Evolutionary conservation across 78 protist genomes (phyloP).

Genomic region (Dictyostelium purpureum): DNA sequence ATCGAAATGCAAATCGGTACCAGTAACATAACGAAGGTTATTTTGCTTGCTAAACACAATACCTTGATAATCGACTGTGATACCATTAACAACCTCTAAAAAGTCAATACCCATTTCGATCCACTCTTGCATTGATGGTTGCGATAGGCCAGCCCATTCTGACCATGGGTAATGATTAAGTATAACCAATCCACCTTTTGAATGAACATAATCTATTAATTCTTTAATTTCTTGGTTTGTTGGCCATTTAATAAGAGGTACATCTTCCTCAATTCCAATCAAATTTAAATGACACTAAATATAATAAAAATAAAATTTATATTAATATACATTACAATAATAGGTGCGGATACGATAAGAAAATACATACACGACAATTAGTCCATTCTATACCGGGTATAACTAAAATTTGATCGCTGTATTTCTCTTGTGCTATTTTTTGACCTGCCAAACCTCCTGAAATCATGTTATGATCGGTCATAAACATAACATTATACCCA

Average conservation of each 20-base stretch:
- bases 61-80: slow-evolving; percentile 14
- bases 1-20: slow-evolving; percentile 37
- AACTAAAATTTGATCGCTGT: slow-evolving; percentile 27
- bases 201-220: slow-evolving; percentile 6
- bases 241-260: slow-evolving; percentile 13
- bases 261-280: slow-evolving; percentile 14
- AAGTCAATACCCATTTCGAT: slow-evolving; percentile 33
- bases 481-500: slow-evolving; percentile 53
- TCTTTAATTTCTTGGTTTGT: slow-evolving; percentile 29
- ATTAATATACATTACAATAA: background rate
- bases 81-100: slow-evolving; percentile 32
- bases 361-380: too few relatives aligned
- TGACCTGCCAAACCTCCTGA: slow-evolving; percentile 27
- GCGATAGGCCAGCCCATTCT: slow-evolving; percentile 28
- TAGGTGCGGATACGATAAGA: background rate
- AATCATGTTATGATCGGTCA: slow-evolving; percentile 55
- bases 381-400: slow-evolving; percentile 59
- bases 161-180: slow-evolving; percentile 64
- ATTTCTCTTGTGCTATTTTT: slow-evolving; percentile 38
- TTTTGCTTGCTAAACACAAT: background rate
- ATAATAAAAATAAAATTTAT: too few relatives aligned
- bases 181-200: slow-evolving; percentile 49
- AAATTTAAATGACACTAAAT: slow-evolving; percentile 37
- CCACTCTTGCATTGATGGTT: slow-evolving; percentile 12
- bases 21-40: slow-evolving; percentile 11